These are phyloP conservation scores for Phylloporus sp. DNA, from an alignment of 768 basidiomycete species.

Conservation along the genomic window DNA sequence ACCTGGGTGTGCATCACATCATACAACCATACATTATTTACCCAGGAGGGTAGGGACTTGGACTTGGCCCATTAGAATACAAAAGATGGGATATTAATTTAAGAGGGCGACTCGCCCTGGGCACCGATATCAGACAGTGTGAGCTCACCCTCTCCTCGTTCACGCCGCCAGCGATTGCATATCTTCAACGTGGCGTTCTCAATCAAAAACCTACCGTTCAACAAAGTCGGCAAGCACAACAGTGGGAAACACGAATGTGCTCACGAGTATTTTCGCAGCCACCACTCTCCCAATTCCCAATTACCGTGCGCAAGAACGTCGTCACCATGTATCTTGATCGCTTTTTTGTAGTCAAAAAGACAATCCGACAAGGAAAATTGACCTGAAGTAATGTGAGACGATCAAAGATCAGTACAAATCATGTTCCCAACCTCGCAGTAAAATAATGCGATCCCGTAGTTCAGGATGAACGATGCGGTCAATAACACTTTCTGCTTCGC, in stretches of 20 bases:
- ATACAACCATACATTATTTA: constrained; percentile 12
- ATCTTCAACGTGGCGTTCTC: constrained; percentile 67
- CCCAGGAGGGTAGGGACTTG: neutral
- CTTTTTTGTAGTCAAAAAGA: constrained; percentile 64
- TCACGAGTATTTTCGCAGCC: constrained; percentile 80
- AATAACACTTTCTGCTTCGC: constrained; percentile 72
- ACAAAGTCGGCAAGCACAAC: neutral
- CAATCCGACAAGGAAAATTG: constrained; percentile 81
- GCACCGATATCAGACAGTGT: constrained; percentile 49
- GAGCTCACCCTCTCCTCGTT: constrained; percentile 75
- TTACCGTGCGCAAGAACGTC: constrained; percentile 86
- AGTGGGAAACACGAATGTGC: neutral
- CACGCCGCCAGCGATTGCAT: constrained; percentile 84
- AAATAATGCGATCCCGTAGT: constrained; percentile 86
- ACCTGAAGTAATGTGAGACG: constrained; percentile 38
- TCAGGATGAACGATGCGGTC: constrained; percentile 88
- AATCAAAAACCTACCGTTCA: constrained; percentile 61
- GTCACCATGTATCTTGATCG: constrained; percentile 80
- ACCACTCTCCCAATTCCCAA: constrained; percentile 86
- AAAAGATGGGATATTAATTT: constrained; percentile 1
- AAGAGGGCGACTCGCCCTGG: constrained; percentile 31
- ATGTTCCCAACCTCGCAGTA: constrained; percentile 60
- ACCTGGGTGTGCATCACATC: too few relatives aligned
- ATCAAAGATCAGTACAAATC: constrained; percentile 14
- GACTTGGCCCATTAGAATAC: constrained; percentile 5